Conservation (phyloP, 2,329 filamentous ascomycete genomes). For the Cladorrhinum sp. region DNA sequence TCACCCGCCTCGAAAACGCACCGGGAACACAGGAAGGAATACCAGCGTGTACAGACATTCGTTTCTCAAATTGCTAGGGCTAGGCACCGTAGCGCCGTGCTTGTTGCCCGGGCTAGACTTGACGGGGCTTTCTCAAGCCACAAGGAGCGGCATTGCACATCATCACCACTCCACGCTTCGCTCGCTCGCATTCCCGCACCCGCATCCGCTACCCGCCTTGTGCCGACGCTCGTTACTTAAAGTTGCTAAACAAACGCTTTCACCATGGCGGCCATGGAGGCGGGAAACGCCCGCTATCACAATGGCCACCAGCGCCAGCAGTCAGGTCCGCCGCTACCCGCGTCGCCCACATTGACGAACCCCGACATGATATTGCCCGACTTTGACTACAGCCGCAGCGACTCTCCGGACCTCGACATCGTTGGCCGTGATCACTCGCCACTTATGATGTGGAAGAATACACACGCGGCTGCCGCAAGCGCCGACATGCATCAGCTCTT, state of each 20-base stretch:
- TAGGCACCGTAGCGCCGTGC: constrained; percentile 12
- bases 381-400: constrained; percentile 52
- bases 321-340: constrained; percentile 48
- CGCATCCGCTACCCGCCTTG: neutral
- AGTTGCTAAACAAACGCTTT: constrained; percentile 1
- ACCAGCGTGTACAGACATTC: neutral
- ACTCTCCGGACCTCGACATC: constrained; percentile 50
- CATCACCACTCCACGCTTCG: constrained; percentile 1
- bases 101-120: neutral
- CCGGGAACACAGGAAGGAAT: constrained; percentile 3
- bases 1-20: constrained; percentile 2
- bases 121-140: neutral
- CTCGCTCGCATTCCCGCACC: neutral
- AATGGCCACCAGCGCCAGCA: constrained; percentile 37
- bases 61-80: constrained; percentile 10
- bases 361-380: constrained; percentile 92
- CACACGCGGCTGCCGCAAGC: constrained; percentile 35
- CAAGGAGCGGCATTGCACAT: constrained; percentile 2
- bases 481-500: constrained; percentile 44
- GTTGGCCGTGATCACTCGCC: constrained; percentile 45
- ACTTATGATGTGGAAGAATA: constrained; percentile 51
- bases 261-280: constrained; percentile 31
- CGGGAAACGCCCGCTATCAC: constrained; percentile 28
- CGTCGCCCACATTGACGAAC: constrained; percentile 85
- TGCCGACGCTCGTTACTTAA: neutral